Evolutionary conservation across 192 early-diverging fungal species (phyloP), one percentile per base, ranked within the genome.

Genomic region (Backusella liffmaniae): DNA sequence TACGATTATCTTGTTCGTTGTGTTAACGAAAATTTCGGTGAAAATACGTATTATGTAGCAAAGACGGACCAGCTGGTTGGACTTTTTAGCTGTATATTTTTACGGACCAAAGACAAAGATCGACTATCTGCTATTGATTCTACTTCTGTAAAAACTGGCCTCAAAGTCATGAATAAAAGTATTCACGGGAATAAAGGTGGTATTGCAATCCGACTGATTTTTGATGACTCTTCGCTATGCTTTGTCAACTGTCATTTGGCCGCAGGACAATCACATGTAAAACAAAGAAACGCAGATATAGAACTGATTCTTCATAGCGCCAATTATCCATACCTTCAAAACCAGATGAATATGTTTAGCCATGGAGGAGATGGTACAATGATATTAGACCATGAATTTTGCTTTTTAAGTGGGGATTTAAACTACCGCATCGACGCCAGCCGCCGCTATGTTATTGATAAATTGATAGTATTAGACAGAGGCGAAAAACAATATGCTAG

Each of bases 161-260:
- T 96, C 67, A 88, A 85, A 67, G 95, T 95, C 44, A 91, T 87
- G 66, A 74, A 73, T 5, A 77, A 76, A 16, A 88, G 86, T 80
- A 83, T 91, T 36, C 92, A 94, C 80, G 96, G 95, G 4, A 97
- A 97, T 85, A 96, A 97, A 89, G 95, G 95, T 30, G 92, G 89
- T 7, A 90, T 96, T 65, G 90, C 91, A 30, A 89, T 86, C 5
- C 86, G 94, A 6, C 84, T 96, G 44, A 77, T 93, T 15, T 81
- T 91, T 49, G 92, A 95, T 72, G 90, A 96, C 76, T 84, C 89
- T 1, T 92, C 93, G 9, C 84, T 96, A 32, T 95, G 94, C 66
- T 95, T 96, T 79, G 89, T 96, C 51, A 96, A 95, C 66, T 90
- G 88, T 76, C 95, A 96, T 80, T 82, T 96, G 66, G 94, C 94